A percentile compares a stretch with the other conserved stretches of the same genome.
Evolutionary conservation across 768 basidiomycete genomes (phyloP).

Genomic region (Pleurotus giganteus): DNA sequence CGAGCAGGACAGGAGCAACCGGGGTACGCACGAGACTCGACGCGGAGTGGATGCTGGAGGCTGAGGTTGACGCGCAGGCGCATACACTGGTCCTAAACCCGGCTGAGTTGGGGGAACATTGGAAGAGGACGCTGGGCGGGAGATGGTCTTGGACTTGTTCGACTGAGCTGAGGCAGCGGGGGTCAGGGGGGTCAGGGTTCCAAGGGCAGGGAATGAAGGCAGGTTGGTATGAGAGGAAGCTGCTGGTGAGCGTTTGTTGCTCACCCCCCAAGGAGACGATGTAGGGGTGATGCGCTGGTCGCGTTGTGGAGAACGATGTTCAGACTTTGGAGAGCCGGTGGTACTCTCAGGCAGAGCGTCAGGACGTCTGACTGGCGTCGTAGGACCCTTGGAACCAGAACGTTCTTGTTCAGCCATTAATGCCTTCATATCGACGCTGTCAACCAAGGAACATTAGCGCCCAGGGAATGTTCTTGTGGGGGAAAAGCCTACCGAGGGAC

Average conservation of each 20-base stretch:
- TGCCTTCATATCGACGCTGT: slow-evolving; percentile 77
- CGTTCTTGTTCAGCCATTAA: slow-evolving; percentile 75
- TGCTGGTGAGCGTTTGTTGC: background rate
- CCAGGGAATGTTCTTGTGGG: too few relatives aligned
- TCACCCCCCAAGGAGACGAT: slow-evolving; percentile 2
- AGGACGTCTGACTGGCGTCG: slow-evolving; percentile 7
- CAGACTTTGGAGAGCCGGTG: slow-evolving; percentile 6
- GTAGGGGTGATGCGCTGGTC: slow-evolving; percentile 9
- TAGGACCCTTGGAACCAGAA: background rate
- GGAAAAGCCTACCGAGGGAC: slow-evolving; percentile 46
- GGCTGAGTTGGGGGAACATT: slow-evolving; percentile 25
- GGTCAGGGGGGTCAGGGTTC: background rate
- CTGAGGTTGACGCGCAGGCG: slow-evolving; percentile 49
- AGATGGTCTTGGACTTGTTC: slow-evolving; percentile 15
- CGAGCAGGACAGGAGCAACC: too few relatives aligned
- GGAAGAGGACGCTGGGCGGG: slow-evolving; percentile 4
- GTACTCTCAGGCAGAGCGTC: slow-evolving; percentile 10
- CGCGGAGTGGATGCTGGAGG: slow-evolving; percentile 27
- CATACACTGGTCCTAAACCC: slow-evolving; percentile 63
- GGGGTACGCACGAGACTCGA: slow-evolving; percentile 54
- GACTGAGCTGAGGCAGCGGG: background rate
- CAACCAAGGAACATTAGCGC: slow-evolving; percentile 8
- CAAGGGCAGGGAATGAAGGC: background rate
- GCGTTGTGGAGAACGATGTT: slow-evolving; percentile 16
- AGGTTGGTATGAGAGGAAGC: background rate